Base-by-base conservation (phyloP, 2,329 filamentous ascomycete species). In the Pseudocercospora macadamiae region DNA sequence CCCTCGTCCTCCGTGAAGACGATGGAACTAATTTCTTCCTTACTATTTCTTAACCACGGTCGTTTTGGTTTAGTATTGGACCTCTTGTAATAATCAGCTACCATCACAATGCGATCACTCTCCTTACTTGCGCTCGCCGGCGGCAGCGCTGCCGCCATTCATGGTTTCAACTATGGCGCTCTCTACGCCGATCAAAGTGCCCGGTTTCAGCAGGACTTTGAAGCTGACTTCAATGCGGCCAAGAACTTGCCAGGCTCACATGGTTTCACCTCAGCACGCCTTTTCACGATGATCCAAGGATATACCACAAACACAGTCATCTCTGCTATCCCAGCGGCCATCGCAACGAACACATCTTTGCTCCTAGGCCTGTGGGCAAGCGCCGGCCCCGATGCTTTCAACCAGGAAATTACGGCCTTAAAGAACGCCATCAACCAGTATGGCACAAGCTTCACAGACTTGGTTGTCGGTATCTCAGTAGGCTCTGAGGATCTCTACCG, bases 401-500 rank as follows among this genome's bases (percentile, higher is more conserved):
- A 82, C 73, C 89, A 91, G 72, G 91, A 96, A 77, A 77, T 96
- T 48, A 73, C 80, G 2, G 91, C 91, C 14, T 81, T 96, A 47
- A 83, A 84, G 73, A 76, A 80, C 42, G 89, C 91, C 65, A 88
- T 92, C 64, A 65, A 76, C 51, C 80, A 86, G 70, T 92, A 91
- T 73, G 91, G 90, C 59, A 75, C 78, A 8, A 77, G 81, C 49
- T 86, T 96, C 68, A 82, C 82, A 36, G 78, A 81, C 57, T 78
- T 89, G n/a, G 86, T 96, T 44, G 88, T 86, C 58, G 92, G 90
- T 73, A 93, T 96, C 76, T 93, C 90, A 0, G 86, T 96, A 53
- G 92, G 92, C 62, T 90, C 84, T 66, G 92, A 96, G 81, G 92
- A 96, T 74, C 82, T 80, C 16, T 81, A 81, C 70, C 66, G 90